Base-by-base conservation (phyloP, 805 yeast species). In the Candida lessepsii region DNA sequence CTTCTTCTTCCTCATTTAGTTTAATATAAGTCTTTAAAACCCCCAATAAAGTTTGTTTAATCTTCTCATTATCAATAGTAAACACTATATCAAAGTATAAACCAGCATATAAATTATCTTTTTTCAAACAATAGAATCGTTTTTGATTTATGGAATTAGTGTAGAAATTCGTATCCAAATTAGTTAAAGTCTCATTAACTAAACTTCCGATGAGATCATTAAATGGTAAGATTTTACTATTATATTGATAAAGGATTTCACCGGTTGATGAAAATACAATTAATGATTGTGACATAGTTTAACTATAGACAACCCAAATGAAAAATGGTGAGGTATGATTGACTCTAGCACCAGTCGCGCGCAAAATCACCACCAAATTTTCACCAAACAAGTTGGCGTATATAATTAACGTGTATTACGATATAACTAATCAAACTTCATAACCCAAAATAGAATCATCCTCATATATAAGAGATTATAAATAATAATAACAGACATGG, bases 21-120 rank as follows among this genome's bases (percentile, higher is more conserved):
- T 41, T 65, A 19, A 36, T 31, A 44, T 48, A 67, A 0, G 65
- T 65, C 42, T 64, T 65, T 44, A 65, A 48, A 2, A 63, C 58
- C 17, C 60, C 67, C 9, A 31, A 42, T 28, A 68, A 58, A 0
- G 67, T 56, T 35, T 47, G 54, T 41, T 52, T 60, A 41, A 67
- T 54, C 46, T 58, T 63, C 16, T 65, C 72, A 39, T 62, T 56
- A 41, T 69, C 73, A 14, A 67, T 51, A 5, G 70, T 62, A 18
- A 67, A 59, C 2, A 69, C 63, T 13, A 57, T 49, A 48, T 68
- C 74, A 42, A 66, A 62, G 41, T 65, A 69, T 13, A 68, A 42
- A 0, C 71, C 67, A 2, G 61, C 66, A 44, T 63, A 65, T 2
- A 54, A 17, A 17, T 46, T 52, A 26, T 58, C 63, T 27, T 42